Base-by-base conservation (phyloP, 176 grass and related monocot genomes). In the Microstegium vimineum region DNA sequence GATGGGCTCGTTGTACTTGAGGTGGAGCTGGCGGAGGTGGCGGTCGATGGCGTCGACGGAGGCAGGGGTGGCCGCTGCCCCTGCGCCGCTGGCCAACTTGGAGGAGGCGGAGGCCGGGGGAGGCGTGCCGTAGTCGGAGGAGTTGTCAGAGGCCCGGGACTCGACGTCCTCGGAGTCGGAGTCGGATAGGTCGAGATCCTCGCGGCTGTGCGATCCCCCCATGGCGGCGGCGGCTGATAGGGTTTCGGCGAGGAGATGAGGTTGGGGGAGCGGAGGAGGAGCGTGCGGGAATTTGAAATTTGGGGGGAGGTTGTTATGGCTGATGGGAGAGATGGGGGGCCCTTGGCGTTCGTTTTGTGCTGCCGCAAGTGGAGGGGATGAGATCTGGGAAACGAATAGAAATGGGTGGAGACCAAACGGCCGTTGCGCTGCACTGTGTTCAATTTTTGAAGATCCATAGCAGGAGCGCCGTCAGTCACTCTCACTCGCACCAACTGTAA, bases 161-260 rank as follows among this genome's bases (percentile, higher is more conserved):
- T 52, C 81, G 73, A 83, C 67, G 77, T 92, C 94, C n/a, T 83
- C 78, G 22, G 66, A 27, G 2, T 90, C 94, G 86, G 92, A 97
- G 56, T 94, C 94, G 28, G 92, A 89, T 46, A 97, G 83, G 1
- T 94, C 85, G 17, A 82, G 62, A 56, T 89, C 94, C 22, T 97
- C 94, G 25, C 90, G 92, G 90, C 94, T 97, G 77, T 97, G 94
- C 72, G 91, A 87, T 20, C 90, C 94, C 8, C 92, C 94, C 94
- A 97, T 97, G 82, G 76, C 82, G 72, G 77, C 79, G 61, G 69
- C 68, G 63, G 74, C 6, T 20, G 36, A 15, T 81, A 86, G 90
- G 93, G 87, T 91, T 94, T 81, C 64, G 79, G 69, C 33, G 78
- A 66, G 70, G 51, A 15, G 75, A 42, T 4, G 40, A 10, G 52